A percentile compares a stretch with the other conserved stretches of the same genome.
Evolutionary conservation across 345 rosid genomes (phyloP).

Genomic region (Pugionium dolabratum): DNA sequence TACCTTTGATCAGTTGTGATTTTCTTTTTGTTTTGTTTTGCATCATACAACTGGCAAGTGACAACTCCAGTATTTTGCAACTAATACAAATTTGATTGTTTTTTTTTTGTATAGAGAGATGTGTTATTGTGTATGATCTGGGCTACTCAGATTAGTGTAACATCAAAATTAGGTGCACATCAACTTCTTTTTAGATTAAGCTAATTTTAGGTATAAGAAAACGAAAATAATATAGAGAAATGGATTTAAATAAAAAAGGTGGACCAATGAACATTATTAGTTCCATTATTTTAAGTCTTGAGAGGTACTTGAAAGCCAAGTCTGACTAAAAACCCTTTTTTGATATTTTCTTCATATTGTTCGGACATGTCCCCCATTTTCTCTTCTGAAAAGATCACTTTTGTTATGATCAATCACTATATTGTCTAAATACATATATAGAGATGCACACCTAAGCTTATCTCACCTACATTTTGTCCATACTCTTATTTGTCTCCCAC

Average conservation of each 20-base stretch:
- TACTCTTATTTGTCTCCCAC: too few relatives aligned
- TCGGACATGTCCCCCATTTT: neutral
- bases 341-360: too few relatives aligned
- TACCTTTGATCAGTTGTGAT: neutral
- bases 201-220: neutral
- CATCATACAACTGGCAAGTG: neutral
- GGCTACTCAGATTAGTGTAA: neutral
- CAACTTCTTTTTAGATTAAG: neutral
- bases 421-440: too few relatives aligned
- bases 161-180: neutral
- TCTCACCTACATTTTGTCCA: too few relatives aligned
- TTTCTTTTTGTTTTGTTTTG: neutral
- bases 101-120: neutral
- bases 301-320: neutral
- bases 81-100: neutral
- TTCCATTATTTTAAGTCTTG: too few relatives aligned
- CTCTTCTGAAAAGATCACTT: neutral
- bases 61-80: neutral
- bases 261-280: too few relatives aligned
- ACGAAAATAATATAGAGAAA: neutral
- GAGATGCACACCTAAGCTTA: too few relatives aligned
- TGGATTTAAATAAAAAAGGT: too few relatives aligned
- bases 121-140: neutral
- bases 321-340: neutral
- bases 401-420: too few relatives aligned